A percentile compares a stretch with the other conserved stretches of the same genome.
phyloP scores from a whole-genome alignment of 257 asterid species.

The Petunia secreta region DNA sequence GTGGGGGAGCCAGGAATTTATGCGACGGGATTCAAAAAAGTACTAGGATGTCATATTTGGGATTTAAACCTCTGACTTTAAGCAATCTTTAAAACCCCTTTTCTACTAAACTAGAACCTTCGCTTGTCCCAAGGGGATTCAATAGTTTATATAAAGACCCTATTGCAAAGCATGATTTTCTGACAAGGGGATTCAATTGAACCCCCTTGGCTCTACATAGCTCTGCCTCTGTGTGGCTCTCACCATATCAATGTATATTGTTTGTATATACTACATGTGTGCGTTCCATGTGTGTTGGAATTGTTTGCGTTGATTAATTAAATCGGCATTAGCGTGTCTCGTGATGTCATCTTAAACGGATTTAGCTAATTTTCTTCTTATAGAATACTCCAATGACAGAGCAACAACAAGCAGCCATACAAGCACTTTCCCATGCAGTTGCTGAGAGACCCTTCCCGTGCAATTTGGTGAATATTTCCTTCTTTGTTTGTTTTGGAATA shows the following conservation, averaged over 20 bases:
- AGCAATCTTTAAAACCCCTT: too few relatives aligned
- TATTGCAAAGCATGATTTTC: too few relatives aligned
- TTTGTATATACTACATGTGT: slow-evolving; percentile 5
- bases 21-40: too few relatives aligned
- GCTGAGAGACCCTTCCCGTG: slow-evolving; percentile 87
- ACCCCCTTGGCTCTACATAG: too few relatives aligned
- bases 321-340: not conserved
- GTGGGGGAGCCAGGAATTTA: too few relatives aligned
- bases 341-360: not conserved
- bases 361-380: slow-evolving; percentile 5
- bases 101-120: too few relatives aligned
- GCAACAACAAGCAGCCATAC: slow-evolving; percentile 87
- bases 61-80: too few relatives aligned
- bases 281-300: not conserved
- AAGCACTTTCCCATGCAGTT: slow-evolving; percentile 94
- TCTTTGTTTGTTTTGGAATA: not conserved
- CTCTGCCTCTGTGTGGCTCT: not conserved
- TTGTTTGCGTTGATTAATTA: not conserved
- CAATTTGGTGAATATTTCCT: slow-evolving; percentile 59
- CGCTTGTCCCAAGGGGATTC: too few relatives aligned
- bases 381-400: slow-evolving; percentile 95
- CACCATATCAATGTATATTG: slow-evolving; percentile 6
- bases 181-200: too few relatives aligned
- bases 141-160: too few relatives aligned
- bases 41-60: too few relatives aligned